These are phyloP conservation scores for Linderina pennispora DNA, from an alignment of 192 early-diverging fungal genomes.

Conservation along the genomic window DNA sequence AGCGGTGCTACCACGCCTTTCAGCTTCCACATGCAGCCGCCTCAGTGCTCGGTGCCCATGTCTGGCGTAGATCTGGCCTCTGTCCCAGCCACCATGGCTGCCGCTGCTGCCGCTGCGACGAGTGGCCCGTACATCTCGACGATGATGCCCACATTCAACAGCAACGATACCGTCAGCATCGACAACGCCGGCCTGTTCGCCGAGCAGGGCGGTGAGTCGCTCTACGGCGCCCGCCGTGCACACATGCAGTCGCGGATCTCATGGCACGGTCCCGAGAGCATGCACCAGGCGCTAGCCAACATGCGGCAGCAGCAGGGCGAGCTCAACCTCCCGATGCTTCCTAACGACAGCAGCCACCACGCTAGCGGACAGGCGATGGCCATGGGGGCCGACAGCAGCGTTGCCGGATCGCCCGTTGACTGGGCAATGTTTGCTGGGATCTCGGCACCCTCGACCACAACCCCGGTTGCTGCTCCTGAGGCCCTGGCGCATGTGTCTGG, in stretches of 20 bases:
- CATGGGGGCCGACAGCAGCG: constrained; percentile 11
- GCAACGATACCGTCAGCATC: constrained; percentile 15
- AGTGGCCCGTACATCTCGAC: constrained; percentile 18
- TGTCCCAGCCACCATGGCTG: constrained; percentile 18
- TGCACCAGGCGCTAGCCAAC: constrained; percentile 31
- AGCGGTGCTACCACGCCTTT: constrained; percentile 34
- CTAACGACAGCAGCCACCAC: constrained; percentile 18
- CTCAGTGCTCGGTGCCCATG: constrained; percentile 39
- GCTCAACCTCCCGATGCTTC: constrained; percentile 28
- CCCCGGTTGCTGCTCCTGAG: constrained; percentile 10
- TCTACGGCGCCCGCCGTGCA: constrained; percentile 23
- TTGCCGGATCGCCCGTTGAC: constrained; percentile 24
- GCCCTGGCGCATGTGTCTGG: constrained; percentile 15
- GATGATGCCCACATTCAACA: constrained; percentile 4
- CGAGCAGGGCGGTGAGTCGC: constrained; percentile 2
- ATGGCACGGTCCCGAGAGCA: constrained; percentile 44
- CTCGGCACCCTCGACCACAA: constrained; percentile 19
- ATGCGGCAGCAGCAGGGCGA: constrained; percentile 31
- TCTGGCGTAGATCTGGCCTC: constrained; percentile 42
- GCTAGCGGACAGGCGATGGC: too few relatives aligned
- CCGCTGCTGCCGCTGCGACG: not conserved
- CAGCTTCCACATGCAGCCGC: constrained; percentile 45
- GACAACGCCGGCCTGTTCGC: constrained; percentile 27
- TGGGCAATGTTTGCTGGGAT: constrained; percentile 43
- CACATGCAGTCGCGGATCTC: constrained; percentile 34